Percentiles rank a stretch among this genome's conserved stretches.
Evolutionary conservation across 495 filamentous ascomycete species (phyloP).

Genomic region (Letharia lupina): DNA sequence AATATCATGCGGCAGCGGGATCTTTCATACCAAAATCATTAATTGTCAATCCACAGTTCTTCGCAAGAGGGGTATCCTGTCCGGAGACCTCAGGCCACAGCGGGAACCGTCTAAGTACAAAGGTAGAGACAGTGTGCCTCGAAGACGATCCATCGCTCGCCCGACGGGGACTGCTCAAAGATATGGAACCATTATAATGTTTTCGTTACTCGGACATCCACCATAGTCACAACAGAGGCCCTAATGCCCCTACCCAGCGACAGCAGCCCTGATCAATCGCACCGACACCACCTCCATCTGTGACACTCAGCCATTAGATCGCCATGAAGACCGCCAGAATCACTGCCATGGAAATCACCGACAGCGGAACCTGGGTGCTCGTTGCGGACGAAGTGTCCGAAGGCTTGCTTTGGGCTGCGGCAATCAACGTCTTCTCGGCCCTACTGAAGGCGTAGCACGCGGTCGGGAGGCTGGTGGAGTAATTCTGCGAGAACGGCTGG

Average conservation of each 20-base stretch:
- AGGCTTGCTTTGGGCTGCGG: conserved; percentile 5
- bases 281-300: background rate
- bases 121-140: no score
- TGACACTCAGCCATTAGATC: background rate
- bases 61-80: no score
- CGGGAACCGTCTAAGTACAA: no score
- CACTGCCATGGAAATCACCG: background rate
- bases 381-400: background rate
- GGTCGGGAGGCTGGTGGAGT: background rate
- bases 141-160: no score
- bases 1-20: no score
- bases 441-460: conserved; percentile 5
- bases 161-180: no score
- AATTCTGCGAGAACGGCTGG: conserved; percentile 1
- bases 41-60: no score
- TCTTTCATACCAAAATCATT: no score
- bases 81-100: no score
- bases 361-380: background rate
- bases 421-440: conserved; percentile 9
- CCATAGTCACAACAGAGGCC: no score
- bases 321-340: background rate
- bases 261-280: background rate
- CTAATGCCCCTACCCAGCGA: background rate
- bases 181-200: no score
- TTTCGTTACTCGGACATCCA: no score